These are phyloP conservation scores for Myxozyma vanderwaltii DNA, from an alignment of 805 yeast genomes.

Conservation along the genomic window DNA sequence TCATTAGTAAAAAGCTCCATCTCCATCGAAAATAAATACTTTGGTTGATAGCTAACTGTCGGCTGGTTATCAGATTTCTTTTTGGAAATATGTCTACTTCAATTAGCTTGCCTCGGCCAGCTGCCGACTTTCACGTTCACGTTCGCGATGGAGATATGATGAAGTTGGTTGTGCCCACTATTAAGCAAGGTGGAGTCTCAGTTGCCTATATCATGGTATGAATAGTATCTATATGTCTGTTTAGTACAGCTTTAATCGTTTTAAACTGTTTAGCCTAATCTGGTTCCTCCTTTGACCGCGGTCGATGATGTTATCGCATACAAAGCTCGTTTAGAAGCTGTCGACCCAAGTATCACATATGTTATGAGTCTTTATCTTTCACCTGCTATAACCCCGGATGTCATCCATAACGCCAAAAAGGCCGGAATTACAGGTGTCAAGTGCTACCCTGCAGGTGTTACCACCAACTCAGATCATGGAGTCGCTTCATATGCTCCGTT, in stretches of 20 bases:
- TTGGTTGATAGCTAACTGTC: too few species aligned
- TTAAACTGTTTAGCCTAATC: slow-evolving; percentile 59
- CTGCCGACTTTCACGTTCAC: slow-evolving; percentile 93
- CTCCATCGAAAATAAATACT: too few species aligned
- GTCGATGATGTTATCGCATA: slow-evolving; percentile 71
- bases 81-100: background rate
- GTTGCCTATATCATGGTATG: slow-evolving; percentile 86
- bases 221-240: background rate
- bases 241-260: background rate
- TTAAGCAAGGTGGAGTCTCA: slow-evolving; percentile 85
- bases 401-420: slow-evolving; percentile 75
- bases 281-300: slow-evolving; percentile 87
- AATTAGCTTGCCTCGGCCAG: slow-evolving; percentile 43
- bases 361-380: slow-evolving; percentile 87
- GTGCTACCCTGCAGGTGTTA: slow-evolving; percentile 98
- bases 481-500: slow-evolving; percentile 88
- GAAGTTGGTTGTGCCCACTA: slow-evolving; percentile 86
- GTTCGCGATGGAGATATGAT: slow-evolving; percentile 93
- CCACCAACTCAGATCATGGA: slow-evolving; percentile 92
- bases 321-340: slow-evolving; percentile 58
- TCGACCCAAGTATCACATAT: slow-evolving; percentile 83
- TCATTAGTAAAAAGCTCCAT: too few species aligned
- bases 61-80: too few species aligned
- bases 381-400: slow-evolving; percentile 78
- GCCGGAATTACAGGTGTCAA: slow-evolving; percentile 78